phyloP scores from a whole-genome alignment of 2,329 filamentous ascomycete species.

The Ophiostoma australiae region DNA sequence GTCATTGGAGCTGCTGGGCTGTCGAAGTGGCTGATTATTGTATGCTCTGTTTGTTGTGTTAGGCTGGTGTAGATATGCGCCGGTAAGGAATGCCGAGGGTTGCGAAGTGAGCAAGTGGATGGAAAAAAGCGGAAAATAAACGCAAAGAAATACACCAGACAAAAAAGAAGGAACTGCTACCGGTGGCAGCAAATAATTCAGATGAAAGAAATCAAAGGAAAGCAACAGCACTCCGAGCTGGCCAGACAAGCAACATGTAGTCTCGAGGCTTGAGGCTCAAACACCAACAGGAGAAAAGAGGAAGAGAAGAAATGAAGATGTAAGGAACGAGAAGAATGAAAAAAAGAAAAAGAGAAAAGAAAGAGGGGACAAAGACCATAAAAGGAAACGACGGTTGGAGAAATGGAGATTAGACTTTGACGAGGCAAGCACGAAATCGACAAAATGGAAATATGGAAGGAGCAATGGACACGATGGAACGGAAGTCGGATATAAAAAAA shows the following conservation, averaged over 20 bases:
- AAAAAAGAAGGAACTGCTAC: neutral
- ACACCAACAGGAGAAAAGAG: neutral
- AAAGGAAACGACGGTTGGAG: neutral
- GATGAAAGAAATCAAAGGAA: neutral
- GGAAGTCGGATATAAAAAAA: neutral
- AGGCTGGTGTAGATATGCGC: neutral
- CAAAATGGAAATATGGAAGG: neutral
- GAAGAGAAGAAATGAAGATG: neutral
- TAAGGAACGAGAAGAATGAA: neutral
- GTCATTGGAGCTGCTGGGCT: conserved; percentile 21
- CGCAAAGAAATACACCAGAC: neutral
- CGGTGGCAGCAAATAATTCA: neutral
- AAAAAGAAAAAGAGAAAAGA: neutral
- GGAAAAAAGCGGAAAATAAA: neutral
- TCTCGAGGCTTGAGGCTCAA: too few relatives aligned
- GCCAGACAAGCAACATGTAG: neutral
- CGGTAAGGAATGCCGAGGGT: neutral
- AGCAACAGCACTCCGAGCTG: neutral
- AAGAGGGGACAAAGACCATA: neutral
- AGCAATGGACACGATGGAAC: neutral
- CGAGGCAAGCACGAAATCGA: neutral
- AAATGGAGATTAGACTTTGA: neutral
- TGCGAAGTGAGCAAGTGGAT: neutral
- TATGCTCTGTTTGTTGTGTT: neutral
- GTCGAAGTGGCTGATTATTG: neutral